Evolutionary conservation across 495 filamentous ascomycete genomes (phyloP).

Genomic region (Coniosporium apollinis): DNA sequence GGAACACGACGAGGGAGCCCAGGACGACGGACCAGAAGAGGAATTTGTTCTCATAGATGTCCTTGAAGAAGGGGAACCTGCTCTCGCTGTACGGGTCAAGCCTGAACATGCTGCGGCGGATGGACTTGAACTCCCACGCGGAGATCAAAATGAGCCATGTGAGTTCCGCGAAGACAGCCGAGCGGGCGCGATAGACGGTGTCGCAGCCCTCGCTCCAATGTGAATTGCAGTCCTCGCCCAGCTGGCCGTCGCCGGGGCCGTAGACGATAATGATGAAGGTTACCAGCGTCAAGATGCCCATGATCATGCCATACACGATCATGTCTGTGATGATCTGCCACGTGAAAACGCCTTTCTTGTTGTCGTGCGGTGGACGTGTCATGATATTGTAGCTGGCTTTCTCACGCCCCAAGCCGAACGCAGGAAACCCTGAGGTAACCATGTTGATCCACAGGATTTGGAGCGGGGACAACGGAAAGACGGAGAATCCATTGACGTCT

Average conservation of each 20-base stretch:
- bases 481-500: constrained; percentile 22
- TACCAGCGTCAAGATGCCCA: constrained; percentile 45
- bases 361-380: constrained; percentile 26
- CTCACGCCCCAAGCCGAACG: constrained; percentile 19
- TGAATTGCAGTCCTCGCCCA: constrained; percentile 47
- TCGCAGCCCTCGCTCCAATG: constrained; percentile 24
- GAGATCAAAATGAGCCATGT: constrained; percentile 49
- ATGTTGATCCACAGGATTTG: constrained; percentile 23
- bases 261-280: constrained; percentile 53
- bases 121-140: constrained; percentile 23
- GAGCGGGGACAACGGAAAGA: constrained; percentile 20
- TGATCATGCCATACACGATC: constrained; percentile 48
- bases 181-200: constrained; percentile 47
- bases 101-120: constrained; percentile 28
- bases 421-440: constrained; percentile 20
- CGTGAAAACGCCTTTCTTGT: constrained; percentile 2
- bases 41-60: constrained; percentile 37
- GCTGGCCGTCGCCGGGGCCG: constrained; percentile 37
- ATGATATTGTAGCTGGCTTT: constrained; percentile 21
- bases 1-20: constrained; percentile 32
- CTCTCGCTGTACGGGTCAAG: constrained; percentile 32
- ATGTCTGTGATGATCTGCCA: constrained; percentile 39
- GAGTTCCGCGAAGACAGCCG: constrained; percentile 52
- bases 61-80: constrained; percentile 32
- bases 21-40: constrained; percentile 27